phyloP scores from a whole-genome alignment of 352 stramenopile genomes.

The Phytophthora lateralis region DNA sequence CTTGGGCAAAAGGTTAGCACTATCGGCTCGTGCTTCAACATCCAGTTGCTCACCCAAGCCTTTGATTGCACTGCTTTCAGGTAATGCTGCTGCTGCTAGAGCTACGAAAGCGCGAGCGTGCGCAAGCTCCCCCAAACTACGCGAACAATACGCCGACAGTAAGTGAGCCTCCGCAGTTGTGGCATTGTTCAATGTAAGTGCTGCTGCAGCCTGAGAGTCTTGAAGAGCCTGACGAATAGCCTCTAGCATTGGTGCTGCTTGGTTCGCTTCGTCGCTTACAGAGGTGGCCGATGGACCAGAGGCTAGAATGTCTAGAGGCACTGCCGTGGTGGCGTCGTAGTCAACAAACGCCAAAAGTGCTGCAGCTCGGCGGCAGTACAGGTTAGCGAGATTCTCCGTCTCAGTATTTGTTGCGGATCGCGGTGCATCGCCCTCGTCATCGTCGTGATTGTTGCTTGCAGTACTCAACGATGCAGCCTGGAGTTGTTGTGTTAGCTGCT shows the following conservation, averaged over 20 bases:
- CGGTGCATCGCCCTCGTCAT: constrained; percentile 12
- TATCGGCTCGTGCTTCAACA: constrained; percentile 29
- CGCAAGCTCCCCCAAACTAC: constrained; percentile 41
- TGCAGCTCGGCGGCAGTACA: constrained; percentile 46
- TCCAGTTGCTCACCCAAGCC: constrained; percentile 41
- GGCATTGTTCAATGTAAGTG: constrained; percentile 29
- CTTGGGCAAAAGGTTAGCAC: constrained; percentile 17
- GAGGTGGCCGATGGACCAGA: constrained; percentile 12
- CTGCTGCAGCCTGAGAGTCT: constrained; percentile 39
- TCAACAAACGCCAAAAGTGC: constrained; percentile 44
- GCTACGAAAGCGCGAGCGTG: constrained; percentile 35
- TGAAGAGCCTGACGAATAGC: constrained; percentile 52
- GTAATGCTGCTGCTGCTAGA: constrained; percentile 32
- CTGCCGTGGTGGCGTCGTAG: constrained; percentile 38
- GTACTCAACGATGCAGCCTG: constrained; percentile 16
- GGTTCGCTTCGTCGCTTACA: constrained; percentile 12
- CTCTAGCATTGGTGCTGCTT: constrained; percentile 30
- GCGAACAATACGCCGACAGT: constrained; percentile 45
- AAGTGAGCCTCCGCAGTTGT: constrained; percentile 36
- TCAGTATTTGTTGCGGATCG: constrained; percentile 2
- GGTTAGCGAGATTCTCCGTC: constrained; percentile 28
- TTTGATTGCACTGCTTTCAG: constrained; percentile 30
- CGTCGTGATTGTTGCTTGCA: constrained; percentile 31
- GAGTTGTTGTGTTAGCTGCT: constrained; percentile 34
- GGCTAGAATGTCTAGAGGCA: constrained; percentile 32